A percentile compares a stretch with the other conserved stretches of the same genome.
These are phyloP conservation scores for Helicostylum pulchrum DNA, from an alignment of 192 early-diverging fungal genomes.

Conservation along the genomic window DNA sequence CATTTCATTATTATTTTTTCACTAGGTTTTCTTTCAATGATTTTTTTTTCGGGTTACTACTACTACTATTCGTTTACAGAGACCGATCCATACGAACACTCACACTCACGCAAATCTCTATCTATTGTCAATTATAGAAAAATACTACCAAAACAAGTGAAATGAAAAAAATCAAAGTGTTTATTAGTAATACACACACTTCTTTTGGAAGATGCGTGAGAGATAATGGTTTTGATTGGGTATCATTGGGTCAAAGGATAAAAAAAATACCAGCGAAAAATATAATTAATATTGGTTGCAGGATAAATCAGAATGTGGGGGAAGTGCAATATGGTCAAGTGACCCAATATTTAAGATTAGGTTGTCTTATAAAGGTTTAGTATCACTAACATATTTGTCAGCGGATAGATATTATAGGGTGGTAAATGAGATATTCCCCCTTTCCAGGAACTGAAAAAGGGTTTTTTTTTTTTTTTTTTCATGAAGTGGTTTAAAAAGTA, in stretches of 20 bases:
- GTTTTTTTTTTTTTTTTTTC: too few species aligned
- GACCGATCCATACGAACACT: too few species aligned
- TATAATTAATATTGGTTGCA: too few species aligned
- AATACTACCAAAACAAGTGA: too few species aligned
- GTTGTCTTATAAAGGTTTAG: conserved; percentile 8
- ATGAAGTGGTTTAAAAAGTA: not conserved
- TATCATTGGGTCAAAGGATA: not conserved
- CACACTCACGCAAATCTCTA: too few species aligned
- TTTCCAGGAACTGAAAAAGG: not conserved
- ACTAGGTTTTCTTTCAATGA: too few species aligned
- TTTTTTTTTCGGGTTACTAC: too few species aligned
- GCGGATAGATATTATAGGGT: conserved; percentile 3
- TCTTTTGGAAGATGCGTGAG: conserved; percentile 8
- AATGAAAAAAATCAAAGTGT: not conserved
- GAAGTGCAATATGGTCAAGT: conserved; percentile 3
- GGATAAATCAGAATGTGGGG: not conserved
- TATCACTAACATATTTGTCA: conserved; percentile 12
- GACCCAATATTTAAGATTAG: not conserved
- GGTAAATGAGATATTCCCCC: too few species aligned
- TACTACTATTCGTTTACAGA: too few species aligned
- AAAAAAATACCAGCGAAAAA: not conserved
- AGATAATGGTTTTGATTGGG: conserved; percentile 12
- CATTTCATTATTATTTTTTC: too few species aligned
- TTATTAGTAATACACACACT: conserved; percentile 11
- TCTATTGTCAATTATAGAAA: too few species aligned